These are phyloP conservation scores for Magnolia kwangsiensis DNA, from an alignment of 164 flowering plant genomes.

Conservation along the genomic window DNA sequence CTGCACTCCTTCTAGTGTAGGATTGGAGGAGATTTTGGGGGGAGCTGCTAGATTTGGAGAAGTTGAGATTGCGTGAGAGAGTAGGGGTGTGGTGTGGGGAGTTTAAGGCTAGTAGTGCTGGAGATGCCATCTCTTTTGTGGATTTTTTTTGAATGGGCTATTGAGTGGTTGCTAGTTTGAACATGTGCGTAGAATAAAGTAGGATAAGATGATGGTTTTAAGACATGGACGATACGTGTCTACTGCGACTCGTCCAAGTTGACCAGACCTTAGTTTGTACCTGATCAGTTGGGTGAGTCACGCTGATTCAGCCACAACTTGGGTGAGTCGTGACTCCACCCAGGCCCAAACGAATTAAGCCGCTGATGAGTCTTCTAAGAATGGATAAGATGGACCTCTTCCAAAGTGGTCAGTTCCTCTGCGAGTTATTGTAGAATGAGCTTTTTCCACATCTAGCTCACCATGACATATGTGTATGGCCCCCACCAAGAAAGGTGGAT, in stretches of 20 bases:
- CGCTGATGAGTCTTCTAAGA: neutral
- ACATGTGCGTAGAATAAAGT: neutral
- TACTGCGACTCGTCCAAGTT: neutral
- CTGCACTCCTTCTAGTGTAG: conserved; percentile 8
- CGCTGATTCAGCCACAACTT: neutral
- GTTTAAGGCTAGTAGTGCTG: conserved; percentile 1
- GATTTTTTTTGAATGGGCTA: neutral
- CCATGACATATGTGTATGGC: too few relatives aligned
- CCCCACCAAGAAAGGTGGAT: too few relatives aligned
- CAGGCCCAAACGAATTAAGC: neutral
- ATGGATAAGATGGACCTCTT: neutral
- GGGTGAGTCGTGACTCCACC: neutral
- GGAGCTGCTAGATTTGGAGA: conserved; percentile 1
- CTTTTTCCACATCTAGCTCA: too few relatives aligned
- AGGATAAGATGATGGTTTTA: neutral
- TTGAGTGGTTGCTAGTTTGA: neutral
- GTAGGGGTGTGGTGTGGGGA: neutral
- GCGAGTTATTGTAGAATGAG: too few relatives aligned
- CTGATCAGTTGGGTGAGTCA: neutral
- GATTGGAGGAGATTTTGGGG: conserved; percentile 4
- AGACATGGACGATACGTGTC: too few relatives aligned
- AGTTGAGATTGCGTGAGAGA: conserved; percentile 2
- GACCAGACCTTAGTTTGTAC: neutral
- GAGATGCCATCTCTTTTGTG: neutral
- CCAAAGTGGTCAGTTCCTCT: too few relatives aligned